These are phyloP conservation scores for Vitis riparia DNA, from an alignment of 164 flowering plant genomes.

Conservation along the genomic window DNA sequence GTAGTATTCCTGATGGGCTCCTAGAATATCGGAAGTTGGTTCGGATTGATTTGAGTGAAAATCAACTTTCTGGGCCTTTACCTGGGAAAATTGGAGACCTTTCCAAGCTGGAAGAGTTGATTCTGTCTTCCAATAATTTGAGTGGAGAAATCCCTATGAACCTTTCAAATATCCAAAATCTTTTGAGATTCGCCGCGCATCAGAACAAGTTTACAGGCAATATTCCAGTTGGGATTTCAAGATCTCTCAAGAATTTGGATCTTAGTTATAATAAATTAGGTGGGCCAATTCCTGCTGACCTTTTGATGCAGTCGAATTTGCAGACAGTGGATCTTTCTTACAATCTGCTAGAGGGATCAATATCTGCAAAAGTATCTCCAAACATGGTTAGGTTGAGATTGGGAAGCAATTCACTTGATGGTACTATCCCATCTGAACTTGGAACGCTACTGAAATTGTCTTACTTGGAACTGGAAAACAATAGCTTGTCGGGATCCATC, in stretches of 20 bases:
- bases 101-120: constrained; percentile 25
- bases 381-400: constrained; percentile 41
- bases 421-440: constrained; percentile 19
- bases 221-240: constrained; percentile 35
- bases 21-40: constrained; percentile 27
- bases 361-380: constrained; percentile 30
- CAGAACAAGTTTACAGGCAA: constrained; percentile 33
- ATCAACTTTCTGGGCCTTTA: constrained; percentile 30
- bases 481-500: constrained; percentile 35
- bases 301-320: constrained; percentile 33
- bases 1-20: constrained; percentile 30
- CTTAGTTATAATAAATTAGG: constrained; percentile 40
- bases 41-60: constrained; percentile 36
- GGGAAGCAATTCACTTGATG: constrained; percentile 36
- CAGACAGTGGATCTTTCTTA: constrained; percentile 36
- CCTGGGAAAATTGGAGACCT: constrained; percentile 31
- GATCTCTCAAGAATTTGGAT: constrained; percentile 26
- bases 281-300: constrained; percentile 41
- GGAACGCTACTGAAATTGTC: constrained; percentile 23
- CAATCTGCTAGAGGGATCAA: constrained; percentile 35
- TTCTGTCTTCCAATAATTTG: constrained; percentile 37
- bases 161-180: constrained; percentile 23
- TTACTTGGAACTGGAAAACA: constrained; percentile 46
- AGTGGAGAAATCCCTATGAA: constrained; percentile 34
- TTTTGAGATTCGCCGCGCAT: constrained; percentile 44